A percentile compares a stretch with the other conserved stretches of the same genome.
These are phyloP conservation scores for Yamadazyma sp. DNA, from an alignment of 805 yeast species.

Conservation along the genomic window DNA sequence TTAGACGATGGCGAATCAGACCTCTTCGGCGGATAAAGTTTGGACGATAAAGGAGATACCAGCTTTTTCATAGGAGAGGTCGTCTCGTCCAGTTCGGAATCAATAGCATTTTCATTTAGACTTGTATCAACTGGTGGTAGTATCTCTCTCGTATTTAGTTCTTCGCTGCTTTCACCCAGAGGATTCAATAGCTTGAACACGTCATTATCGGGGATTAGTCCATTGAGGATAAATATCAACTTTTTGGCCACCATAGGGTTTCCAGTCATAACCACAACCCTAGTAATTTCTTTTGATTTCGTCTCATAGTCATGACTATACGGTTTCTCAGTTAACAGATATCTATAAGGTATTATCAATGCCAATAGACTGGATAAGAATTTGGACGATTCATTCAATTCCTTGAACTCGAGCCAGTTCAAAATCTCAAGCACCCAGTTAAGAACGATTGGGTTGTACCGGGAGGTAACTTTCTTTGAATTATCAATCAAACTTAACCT, in stretches of 20 bases:
- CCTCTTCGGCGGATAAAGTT: background rate
- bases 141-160: background rate
- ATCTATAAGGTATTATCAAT: constrained; percentile 41
- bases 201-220: constrained; percentile 43
- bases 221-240: constrained; percentile 52
- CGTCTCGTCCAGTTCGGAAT: background rate
- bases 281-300: constrained; percentile 32
- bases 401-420: constrained; percentile 57
- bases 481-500: constrained; percentile 19
- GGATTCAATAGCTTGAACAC: constrained; percentile 6
- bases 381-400: constrained; percentile 26
- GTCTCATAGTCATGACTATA: constrained; percentile 20
- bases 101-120: background rate
- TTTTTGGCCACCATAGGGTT: constrained; percentile 62
- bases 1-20: background rate
- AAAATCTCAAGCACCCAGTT: constrained; percentile 54
- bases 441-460: constrained; percentile 37
- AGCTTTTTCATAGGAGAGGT: background rate
- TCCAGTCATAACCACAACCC: constrained; percentile 58
- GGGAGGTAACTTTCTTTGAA: constrained; percentile 5
- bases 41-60: background rate
- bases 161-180: constrained; percentile 1
- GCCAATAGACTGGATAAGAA: constrained; percentile 51
- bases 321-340: constrained; percentile 37
- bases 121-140: background rate